phyloP scores from a whole-genome alignment of 768 basidiomycete genomes.

The Amanita subjunquillea region DNA sequence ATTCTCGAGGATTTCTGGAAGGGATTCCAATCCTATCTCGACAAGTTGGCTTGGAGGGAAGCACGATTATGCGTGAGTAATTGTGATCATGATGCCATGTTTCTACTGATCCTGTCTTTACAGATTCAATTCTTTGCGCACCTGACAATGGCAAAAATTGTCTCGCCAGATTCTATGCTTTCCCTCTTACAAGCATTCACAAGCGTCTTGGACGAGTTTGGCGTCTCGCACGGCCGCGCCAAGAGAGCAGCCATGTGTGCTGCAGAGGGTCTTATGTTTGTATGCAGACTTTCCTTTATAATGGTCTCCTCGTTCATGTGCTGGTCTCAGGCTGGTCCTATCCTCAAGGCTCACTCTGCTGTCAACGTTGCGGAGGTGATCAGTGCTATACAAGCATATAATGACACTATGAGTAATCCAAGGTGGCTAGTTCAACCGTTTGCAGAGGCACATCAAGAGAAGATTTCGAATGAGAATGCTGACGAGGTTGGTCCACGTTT shows the following conservation, averaged over 20 bases:
- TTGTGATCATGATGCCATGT: background rate
- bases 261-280: slow-evolving; percentile 72
- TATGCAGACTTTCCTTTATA: slow-evolving; percentile 17
- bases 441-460: slow-evolving; percentile 37
- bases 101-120: slow-evolving; percentile 6
- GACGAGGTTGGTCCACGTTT: slow-evolving; percentile 42
- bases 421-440: slow-evolving; percentile 63
- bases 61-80: slow-evolving; percentile 73
- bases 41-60: slow-evolving; percentile 87
- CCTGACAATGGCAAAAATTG: slow-evolving; percentile 62
- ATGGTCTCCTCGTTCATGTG: slow-evolving; percentile 1
- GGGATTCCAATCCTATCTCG: slow-evolving; percentile 81
- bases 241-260: slow-evolving; percentile 75
- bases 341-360: slow-evolving; percentile 50
- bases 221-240: slow-evolving; percentile 77
- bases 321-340: slow-evolving; percentile 47
- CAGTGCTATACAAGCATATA: slow-evolving; percentile 59
- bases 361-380: slow-evolving; percentile 61
- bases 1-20: slow-evolving; percentile 86
- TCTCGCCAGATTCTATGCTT: slow-evolving; percentile 72
- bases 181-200: slow-evolving; percentile 77
- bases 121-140: slow-evolving; percentile 94
- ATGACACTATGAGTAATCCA: slow-evolving; percentile 43
- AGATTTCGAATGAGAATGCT: slow-evolving; percentile 33
- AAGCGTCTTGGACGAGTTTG: slow-evolving; percentile 82